These are phyloP conservation scores for Solanum rostratum DNA, from an alignment of 257 asterid species.

Conservation along the genomic window DNA sequence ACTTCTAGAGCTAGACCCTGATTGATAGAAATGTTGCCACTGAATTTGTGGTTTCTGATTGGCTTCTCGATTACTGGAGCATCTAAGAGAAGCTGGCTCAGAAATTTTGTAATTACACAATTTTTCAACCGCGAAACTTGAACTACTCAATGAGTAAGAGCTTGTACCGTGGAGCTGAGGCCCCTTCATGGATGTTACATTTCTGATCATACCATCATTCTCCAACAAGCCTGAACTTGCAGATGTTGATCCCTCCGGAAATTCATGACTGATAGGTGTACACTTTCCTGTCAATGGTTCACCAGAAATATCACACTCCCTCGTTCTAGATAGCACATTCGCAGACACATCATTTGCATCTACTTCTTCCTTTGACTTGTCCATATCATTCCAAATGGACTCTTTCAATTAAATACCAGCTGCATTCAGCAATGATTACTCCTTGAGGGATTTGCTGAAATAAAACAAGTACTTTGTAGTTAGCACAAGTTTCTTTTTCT, in stretches of 20 bases:
- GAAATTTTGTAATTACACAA: slow-evolving; percentile 6
- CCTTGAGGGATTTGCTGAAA: not conserved
- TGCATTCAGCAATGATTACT: not conserved
- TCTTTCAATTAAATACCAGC: not conserved
- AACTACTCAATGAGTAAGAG: not conserved
- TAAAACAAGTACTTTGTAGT: not conserved
- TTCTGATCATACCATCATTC: not conserved
- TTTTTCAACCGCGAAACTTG: slow-evolving; percentile 5
- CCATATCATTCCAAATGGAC: not conserved
- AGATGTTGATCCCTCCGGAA: slow-evolving; percentile 5
- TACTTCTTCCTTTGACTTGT: not conserved
- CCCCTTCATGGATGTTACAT: slow-evolving; percentile 2
- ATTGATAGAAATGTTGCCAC: not conserved
- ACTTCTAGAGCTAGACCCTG: not conserved
- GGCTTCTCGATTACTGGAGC: slow-evolving; percentile 6
- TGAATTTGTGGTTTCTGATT: not conserved
- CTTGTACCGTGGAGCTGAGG: not conserved
- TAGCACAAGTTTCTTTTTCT: not conserved
- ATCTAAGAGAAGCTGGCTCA: slow-evolving; percentile 3
- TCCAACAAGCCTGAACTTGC: slow-evolving; percentile 1
- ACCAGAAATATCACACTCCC: not conserved
- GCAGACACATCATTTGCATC: slow-evolving; percentile 3
- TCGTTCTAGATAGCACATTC: not conserved
- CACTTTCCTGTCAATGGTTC: not conserved
- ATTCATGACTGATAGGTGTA: slow-evolving; percentile 5